These are phyloP conservation scores for Bromus sterilis DNA, from an alignment of 176 grass and related monocot genomes.

Conservation along the genomic window DNA sequence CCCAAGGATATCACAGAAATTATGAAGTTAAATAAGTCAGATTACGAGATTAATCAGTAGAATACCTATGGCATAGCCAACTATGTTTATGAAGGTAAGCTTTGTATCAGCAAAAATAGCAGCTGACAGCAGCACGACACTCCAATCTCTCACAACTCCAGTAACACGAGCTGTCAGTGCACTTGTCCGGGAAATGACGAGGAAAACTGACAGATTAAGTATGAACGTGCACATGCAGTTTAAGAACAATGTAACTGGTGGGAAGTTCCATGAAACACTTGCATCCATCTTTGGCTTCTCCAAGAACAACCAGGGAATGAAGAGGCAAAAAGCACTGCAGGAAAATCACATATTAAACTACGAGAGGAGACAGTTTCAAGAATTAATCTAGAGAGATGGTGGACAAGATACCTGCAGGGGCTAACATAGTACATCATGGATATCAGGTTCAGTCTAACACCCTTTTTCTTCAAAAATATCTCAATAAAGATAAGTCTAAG, in stretches of 20 bases:
- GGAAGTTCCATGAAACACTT: conserved; percentile 82
- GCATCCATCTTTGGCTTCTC: conserved; percentile 98
- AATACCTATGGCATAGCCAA: conserved; percentile 99
- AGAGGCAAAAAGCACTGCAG: conserved; percentile 87
- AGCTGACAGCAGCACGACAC: conserved; percentile 84
- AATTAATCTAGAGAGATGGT: background rate
- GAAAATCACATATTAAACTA: conserved; percentile 19
- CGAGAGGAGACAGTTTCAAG: background rate
- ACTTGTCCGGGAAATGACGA: conserved; percentile 95
- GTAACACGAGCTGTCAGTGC: conserved; percentile 93
- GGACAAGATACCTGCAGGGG: conserved; percentile 70
- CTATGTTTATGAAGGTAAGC: conserved; percentile 83
- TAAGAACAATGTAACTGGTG: conserved; percentile 73
- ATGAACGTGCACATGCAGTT: conserved; percentile 95
- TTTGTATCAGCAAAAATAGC: conserved; percentile 91
- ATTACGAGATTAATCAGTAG: conserved; percentile 11
- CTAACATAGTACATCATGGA: conserved; percentile 99
- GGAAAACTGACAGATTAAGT: conserved; percentile 95
- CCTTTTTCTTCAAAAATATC: conserved; percentile 98
- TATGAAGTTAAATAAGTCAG: background rate
- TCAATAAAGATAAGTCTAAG: conserved; percentile 95
- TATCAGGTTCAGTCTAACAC: conserved; percentile 83
- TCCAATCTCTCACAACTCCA: conserved; percentile 96
- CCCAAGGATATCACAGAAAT: background rate
- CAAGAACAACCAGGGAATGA: conserved; percentile 98